phyloP scores from a whole-genome alignment of 352 stramenopile species.

The Globisporangium perplexum region DNA sequence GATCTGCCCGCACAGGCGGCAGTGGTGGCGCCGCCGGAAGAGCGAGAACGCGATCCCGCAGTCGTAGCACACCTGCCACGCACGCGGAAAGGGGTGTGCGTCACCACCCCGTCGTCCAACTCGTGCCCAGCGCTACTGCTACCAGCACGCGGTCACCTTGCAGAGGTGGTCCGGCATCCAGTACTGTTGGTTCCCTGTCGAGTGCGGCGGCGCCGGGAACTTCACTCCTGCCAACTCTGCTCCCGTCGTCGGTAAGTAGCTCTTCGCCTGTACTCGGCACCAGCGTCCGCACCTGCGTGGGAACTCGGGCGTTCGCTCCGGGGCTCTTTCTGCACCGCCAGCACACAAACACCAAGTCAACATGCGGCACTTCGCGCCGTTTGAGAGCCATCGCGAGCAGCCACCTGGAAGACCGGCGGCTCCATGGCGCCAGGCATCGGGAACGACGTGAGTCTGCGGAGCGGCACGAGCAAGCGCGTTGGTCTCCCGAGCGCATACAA shows the following conservation, averaged over 20 bases:
- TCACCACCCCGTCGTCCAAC: not conserved
- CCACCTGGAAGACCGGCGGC: constrained; percentile 40
- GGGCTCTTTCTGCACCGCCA: constrained; percentile 11
- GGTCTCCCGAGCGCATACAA: not conserved
- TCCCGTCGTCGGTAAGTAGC: too few species aligned
- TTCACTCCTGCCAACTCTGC: constrained; percentile 20
- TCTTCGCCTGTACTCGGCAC: too few species aligned
- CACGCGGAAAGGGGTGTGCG: not conserved
- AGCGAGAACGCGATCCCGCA: constrained; percentile 76
- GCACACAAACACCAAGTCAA: not conserved
- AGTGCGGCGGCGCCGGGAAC: constrained; percentile 22
- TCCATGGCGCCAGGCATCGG: constrained; percentile 51
- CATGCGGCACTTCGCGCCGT: not conserved
- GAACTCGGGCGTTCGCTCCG: constrained; percentile 13
- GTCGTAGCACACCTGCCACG: constrained; percentile 70
- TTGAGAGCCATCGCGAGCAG: not conserved
- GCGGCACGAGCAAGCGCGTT: not conserved
- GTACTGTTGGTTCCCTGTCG: constrained; percentile 54
- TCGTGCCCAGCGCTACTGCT: not conserved
- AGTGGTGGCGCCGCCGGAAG: constrained; percentile 82
- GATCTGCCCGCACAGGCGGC: constrained; percentile 80
- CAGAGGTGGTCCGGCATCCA: constrained; percentile 86
- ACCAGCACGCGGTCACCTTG: constrained; percentile 32
- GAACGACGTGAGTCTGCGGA: constrained; percentile 59
- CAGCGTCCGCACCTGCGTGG: constrained; percentile 6